Percentiles rank a stretch among this genome's conserved stretches.
Evolutionary conservation across 805 yeast genomes (phyloP).

Genomic region (Yarrowia sp.): DNA sequence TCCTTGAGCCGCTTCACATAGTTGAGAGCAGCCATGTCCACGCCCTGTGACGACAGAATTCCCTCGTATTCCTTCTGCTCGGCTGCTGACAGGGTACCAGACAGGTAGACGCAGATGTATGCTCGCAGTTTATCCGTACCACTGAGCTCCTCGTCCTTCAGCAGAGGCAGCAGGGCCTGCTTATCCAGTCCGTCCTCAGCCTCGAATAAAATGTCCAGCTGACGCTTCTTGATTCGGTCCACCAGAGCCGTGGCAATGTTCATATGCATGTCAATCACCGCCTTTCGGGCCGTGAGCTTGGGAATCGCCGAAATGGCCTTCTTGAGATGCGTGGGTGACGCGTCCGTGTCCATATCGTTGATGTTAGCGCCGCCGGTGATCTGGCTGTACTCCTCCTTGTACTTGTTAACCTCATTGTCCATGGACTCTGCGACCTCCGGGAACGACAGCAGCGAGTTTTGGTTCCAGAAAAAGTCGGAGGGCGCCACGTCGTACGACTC

Average conservation of each 20-base stretch:
- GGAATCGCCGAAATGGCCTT: conserved; percentile 90
- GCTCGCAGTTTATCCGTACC: conserved; percentile 82
- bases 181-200: conserved; percentile 78
- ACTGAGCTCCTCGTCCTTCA: conserved; percentile 65
- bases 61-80: conserved; percentile 70
- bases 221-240: conserved; percentile 82
- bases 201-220: conserved; percentile 89
- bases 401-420: conserved; percentile 77
- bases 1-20: conserved; percentile 86
- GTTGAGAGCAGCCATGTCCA: conserved; percentile 66
- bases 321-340: conserved; percentile 53
- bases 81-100: conserved; percentile 54
- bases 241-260: conserved; percentile 85
- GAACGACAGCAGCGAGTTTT: conserved; percentile 86
- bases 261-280: conserved; percentile 95
- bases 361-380: conserved; percentile 79
- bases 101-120: conserved; percentile 75
- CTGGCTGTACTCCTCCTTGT: conserved; percentile 87
- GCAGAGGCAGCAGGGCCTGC: conserved; percentile 58
- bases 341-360: conserved; percentile 68
- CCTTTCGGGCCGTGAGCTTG: conserved; percentile 85
- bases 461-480: conserved; percentile 88
- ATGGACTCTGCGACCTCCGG: conserved; percentile 99
- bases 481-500: conserved; percentile 89
- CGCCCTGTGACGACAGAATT: conserved; percentile 62